phyloP scores from a whole-genome alignment of 106 monocot species.

The Dendrobium chrysotoxum region DNA sequence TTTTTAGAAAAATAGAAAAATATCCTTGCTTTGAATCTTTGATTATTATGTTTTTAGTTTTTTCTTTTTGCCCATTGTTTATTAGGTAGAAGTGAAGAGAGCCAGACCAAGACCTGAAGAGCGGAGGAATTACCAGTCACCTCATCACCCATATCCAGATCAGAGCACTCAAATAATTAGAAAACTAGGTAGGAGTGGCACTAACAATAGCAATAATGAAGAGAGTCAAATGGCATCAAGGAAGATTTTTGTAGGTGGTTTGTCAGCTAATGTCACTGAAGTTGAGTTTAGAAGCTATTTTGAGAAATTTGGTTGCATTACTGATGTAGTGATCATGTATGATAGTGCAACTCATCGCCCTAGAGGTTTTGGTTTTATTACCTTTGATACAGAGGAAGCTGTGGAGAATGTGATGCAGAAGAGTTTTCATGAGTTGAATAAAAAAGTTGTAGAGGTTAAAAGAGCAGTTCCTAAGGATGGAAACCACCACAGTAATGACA shows the following conservation, averaged over 20 bases:
- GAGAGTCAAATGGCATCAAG: constrained; percentile 17
- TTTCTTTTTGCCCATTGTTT: background rate
- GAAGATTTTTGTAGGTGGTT: constrained; percentile 87
- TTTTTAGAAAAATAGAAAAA: background rate
- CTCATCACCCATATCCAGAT: constrained; percentile 15
- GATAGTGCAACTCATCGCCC: constrained; percentile 44
- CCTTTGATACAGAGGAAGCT: constrained; percentile 61
- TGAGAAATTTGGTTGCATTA: constrained; percentile 52
- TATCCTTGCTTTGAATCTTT: background rate
- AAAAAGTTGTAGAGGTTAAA: constrained; percentile 77
- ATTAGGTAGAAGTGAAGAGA: constrained; percentile 57
- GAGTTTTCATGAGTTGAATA: constrained; percentile 57
- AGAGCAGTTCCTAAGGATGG: constrained; percentile 61
- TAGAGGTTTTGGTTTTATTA: constrained; percentile 88
- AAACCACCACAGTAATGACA: constrained; percentile 5
- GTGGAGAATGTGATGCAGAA: constrained; percentile 46
- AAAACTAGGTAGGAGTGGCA: constrained; percentile 7
- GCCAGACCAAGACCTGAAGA: constrained; percentile 36
- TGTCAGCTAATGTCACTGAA: constrained; percentile 37
- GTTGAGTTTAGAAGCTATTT: constrained; percentile 57
- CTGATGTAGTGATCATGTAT: constrained; percentile 61
- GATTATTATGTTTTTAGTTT: constrained; percentile 3
- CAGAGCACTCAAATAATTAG: constrained; percentile 11
- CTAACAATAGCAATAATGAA: constrained; percentile 6
- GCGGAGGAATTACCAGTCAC: constrained; percentile 6